Base-by-base conservation (phyloP, 169 alveolate species). In the Babesia bigemina region DNA sequence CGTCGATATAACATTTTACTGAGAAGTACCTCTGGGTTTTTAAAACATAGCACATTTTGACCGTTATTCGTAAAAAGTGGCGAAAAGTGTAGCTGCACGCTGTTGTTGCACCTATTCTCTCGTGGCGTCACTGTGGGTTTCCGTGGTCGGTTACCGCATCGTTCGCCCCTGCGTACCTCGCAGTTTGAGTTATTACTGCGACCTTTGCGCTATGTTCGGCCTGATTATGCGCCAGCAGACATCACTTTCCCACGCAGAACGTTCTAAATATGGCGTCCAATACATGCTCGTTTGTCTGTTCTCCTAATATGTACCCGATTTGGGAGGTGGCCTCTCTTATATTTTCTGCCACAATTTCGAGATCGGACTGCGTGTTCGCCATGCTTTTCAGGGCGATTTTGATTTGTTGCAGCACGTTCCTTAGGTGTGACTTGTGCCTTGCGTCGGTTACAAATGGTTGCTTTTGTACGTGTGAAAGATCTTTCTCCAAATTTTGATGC, bases 221-320 rank as follows among this genome's bases (percentile, higher is more conserved):
- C 6, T 4, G 39, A 33, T 33, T 33, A 33, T 4, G 50, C 17
- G n/a, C n/a, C 50, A 2, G 4, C 39, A 9, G 2, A 0, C 16
- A 13, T 65, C 74, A 82, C 63, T 83, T 83, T 21, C 90, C 90
- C 14, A 83, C 50, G 48, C 90, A 83, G 63, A 83, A 83, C 4
- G 84, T 74, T 22, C 39, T 48, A 61, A 83, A 83, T 39, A 83
- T 83, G 24, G 55, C 24, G 56, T 83, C 75, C 44, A 83, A 44
- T 28, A 83, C 45, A 12, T 73, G 48, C 39, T 83, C 90, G 71
- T 83, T 60, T 10, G 86, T 66, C 33, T 79, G 67, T 36, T 66
- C 82, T 21, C 90, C 90, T 8, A 70, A 56, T 13, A 83, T 83
- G 49, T 56, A 71, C 4, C 45, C 70, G 16, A 81, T 58, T 42